Base-by-base conservation (phyloP, 1,284 basidiomycete genomes). In the Mixia osmundae region DNA sequence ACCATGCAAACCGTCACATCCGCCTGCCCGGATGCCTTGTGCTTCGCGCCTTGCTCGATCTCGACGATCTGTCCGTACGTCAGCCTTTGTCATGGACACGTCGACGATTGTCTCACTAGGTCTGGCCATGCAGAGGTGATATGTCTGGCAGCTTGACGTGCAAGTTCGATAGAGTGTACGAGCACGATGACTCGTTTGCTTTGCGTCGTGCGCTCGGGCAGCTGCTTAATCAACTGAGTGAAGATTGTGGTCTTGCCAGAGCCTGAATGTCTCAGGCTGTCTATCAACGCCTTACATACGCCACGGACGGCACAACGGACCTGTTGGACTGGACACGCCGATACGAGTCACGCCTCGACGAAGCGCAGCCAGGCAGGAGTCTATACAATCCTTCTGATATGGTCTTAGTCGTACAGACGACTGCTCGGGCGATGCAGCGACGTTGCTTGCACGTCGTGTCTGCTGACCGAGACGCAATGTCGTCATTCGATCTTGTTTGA, bases 191-290 rank as follows among this genome's bases (percentile, higher is more conserved):
- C 14, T 5, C 30, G 30, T 1, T 31, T 25, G 4, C 10, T 7
- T 0, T 40, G 39, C 16, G 43, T 37, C 2, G 32, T 25, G 1
- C 38, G 23, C 0, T 40, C 12, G 4, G 45, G 43, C 1, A 47
- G 23, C 12, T 38, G 31, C 6, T 26, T 29, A 25, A 87, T 62
- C 14, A 87, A 64, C 4, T 69, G 68, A 35, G 83, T 72, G 58
- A 87, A 95, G 40, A 87, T 76, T 1, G 78, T 79, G 1, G 87
- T 94, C 57, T 95, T 95, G 6, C 87, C 87, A 20, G 77, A 71
- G 9, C 82, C 80, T 34, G 24, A n/a, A 10, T 8, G 19, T 25
- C 11, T n/a, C 24, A n/a, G 16, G 22, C n/a, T 20, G 31, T 19
- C 16, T 6, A n/a, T 30, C 5, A 24, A 15, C 9, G 5, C 10